phyloP scores from a whole-genome alignment of 805 yeast species.

The Schwanniomyces yamadae region DNA sequence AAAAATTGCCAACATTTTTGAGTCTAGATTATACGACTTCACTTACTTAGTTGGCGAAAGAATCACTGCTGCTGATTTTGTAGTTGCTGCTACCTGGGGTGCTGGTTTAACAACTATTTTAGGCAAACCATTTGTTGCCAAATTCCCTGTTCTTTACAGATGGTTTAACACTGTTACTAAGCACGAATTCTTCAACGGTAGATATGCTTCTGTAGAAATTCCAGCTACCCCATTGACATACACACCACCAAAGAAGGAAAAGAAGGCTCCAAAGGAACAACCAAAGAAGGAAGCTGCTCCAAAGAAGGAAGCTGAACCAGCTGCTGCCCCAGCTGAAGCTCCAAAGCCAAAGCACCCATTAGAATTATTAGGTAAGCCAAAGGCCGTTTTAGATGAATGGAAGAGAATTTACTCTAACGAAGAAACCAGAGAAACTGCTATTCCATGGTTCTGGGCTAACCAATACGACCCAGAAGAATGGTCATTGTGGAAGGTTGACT shows the following conservation, averaged over 20 bases:
- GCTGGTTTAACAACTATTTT: conserved; percentile 59
- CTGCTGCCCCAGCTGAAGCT: conserved; percentile 38
- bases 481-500: conserved; percentile 93
- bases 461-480: conserved; percentile 89
- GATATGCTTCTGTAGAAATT: conserved; percentile 53
- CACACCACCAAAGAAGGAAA: conserved; percentile 75
- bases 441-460: conserved; percentile 97
- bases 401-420: conserved; percentile 96
- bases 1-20: conserved; percentile 44
- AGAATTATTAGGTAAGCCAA: conserved; percentile 73
- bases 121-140: conserved; percentile 63
- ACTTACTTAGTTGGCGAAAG: conserved; percentile 72
- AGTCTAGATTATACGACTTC: conserved; percentile 55
- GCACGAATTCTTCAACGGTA: conserved; percentile 47
- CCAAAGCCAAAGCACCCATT: conserved; percentile 92
- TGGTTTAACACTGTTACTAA: conserved; percentile 63
- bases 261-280: conserved; percentile 47
- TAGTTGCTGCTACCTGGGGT: conserved; percentile 45
- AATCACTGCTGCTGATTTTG: conserved; percentile 57
- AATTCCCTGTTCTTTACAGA: conserved; percentile 62
- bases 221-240: conserved; percentile 65
- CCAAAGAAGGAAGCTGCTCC: conserved; percentile 21
- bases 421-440: conserved; percentile 90
- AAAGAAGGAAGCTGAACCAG: conserved; percentile 28
- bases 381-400: conserved; percentile 82